These are phyloP conservation scores for Coemansia sp. DNA, from an alignment of 192 early-diverging fungal species.

Conservation along the genomic window DNA sequence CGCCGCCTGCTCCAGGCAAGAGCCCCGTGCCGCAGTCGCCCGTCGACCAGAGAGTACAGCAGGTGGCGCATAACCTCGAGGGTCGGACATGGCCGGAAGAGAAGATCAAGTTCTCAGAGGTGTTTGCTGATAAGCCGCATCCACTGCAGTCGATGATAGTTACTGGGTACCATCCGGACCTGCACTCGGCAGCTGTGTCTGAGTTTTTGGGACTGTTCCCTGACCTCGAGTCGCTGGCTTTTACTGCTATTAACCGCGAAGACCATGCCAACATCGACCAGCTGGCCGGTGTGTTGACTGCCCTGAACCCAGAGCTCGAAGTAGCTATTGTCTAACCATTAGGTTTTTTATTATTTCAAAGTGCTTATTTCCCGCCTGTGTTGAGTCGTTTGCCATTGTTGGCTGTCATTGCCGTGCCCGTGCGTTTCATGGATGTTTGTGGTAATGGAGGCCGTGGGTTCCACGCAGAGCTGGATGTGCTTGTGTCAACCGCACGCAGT, in stretches of 20 bases:
- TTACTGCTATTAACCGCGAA: slow-evolving; percentile 39
- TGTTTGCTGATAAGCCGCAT: slow-evolving; percentile 40
- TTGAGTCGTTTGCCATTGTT: slow-evolving; percentile 9
- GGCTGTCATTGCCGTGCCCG: slow-evolving; percentile 13
- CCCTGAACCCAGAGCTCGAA: slow-evolving; percentile 44
- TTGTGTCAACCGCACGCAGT: neutral
- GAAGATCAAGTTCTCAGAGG: slow-evolving; percentile 27
- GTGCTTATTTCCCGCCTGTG: neutral
- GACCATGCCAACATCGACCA: slow-evolving; percentile 54
- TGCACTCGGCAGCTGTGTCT: slow-evolving; percentile 43
- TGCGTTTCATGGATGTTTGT: slow-evolving; percentile 25
- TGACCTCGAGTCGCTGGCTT: slow-evolving; percentile 45
- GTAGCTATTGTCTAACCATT: slow-evolving; percentile 33
- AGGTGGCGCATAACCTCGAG: slow-evolving; percentile 46
- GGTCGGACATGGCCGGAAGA: slow-evolving; percentile 46
- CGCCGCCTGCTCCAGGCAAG: slow-evolving; percentile 11
- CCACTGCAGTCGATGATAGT: slow-evolving; percentile 43
- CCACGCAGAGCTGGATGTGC: slow-evolving; percentile 8
- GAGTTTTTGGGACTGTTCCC: slow-evolving; percentile 51
- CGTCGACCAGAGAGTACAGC: neutral
- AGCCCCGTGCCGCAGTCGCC: neutral
- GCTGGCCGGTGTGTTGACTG: slow-evolving; percentile 48
- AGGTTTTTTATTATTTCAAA: slow-evolving; percentile 1
- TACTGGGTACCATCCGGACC: slow-evolving; percentile 42
- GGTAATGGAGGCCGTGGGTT: neutral